phyloP scores from a whole-genome alignment of 73 alveolate species.

The Blepharisma japonicum region DNA sequence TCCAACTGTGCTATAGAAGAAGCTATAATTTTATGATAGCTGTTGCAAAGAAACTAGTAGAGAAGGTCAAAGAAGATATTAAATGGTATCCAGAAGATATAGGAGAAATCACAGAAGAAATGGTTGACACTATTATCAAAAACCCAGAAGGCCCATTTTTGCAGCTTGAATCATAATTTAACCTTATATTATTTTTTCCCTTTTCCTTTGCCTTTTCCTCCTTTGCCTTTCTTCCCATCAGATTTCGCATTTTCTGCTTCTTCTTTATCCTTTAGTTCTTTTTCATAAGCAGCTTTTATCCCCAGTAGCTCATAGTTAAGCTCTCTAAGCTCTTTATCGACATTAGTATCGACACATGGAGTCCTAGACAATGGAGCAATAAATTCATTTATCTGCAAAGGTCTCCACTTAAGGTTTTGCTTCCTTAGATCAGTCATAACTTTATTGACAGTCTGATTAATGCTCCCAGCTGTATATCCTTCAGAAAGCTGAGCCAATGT shows the following conservation, averaged over 20 bases:
- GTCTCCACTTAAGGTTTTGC: slow-evolving; percentile 56
- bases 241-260: slow-evolving; percentile 44
- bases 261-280: slow-evolving; percentile 58
- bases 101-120: no score
- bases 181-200: neutral
- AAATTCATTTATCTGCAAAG: slow-evolving; percentile 64
- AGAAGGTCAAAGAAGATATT: neutral
- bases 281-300: slow-evolving; percentile 52
- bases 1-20: neutral
- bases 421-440: slow-evolving; percentile 69
- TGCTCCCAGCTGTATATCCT: slow-evolving; percentile 77
- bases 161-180: no score
- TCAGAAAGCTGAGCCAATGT: slow-evolving; percentile 82
- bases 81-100: no score
- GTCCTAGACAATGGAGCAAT: slow-evolving; percentile 67
- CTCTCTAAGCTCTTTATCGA: slow-evolving; percentile 57
- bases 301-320: slow-evolving; percentile 61
- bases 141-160: no score
- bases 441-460: slow-evolving; percentile 61
- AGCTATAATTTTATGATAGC: neutral
- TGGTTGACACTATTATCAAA: no score
- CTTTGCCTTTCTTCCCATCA: slow-evolving; percentile 38
- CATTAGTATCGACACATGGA: slow-evolving; percentile 57
- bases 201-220: slow-evolving; percentile 4
- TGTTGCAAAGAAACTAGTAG: neutral